Percentiles rank a stretch among this genome's conserved stretches.
These are phyloP conservation scores for Crithidia sp. DNA, from an alignment of 208 protist genomes.

Conservation along the genomic window DNA sequence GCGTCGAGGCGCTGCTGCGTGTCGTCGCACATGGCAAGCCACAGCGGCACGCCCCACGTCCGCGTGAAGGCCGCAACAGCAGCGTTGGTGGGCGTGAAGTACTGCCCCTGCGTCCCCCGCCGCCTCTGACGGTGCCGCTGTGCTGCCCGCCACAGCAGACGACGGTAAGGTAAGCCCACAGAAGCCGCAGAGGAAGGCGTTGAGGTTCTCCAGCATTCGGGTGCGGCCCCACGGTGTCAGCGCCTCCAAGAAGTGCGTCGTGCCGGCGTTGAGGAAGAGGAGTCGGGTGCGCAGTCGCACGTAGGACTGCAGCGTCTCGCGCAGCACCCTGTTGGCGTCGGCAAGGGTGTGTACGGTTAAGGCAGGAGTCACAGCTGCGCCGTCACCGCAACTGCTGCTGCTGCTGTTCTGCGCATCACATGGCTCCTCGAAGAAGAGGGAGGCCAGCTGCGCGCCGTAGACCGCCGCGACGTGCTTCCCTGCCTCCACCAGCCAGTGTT, in stretches of 20 bases:
- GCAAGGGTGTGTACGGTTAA: slow-evolving; percentile 20
- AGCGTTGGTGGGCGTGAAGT: slow-evolving; percentile 21
- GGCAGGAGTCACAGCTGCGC: neutral
- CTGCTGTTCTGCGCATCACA: neutral
- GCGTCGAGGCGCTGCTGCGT: slow-evolving; percentile 24
- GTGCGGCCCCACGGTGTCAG: slow-evolving; percentile 50
- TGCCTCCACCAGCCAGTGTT: slow-evolving; percentile 28
- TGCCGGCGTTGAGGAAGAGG: slow-evolving; percentile 53
- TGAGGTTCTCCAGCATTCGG: slow-evolving; percentile 36
- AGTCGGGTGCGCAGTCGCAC: slow-evolving; percentile 50
- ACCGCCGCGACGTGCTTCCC: slow-evolving; percentile 21
- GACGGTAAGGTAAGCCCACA: slow-evolving; percentile 14
- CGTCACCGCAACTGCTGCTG: neutral
- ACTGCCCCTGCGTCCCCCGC: slow-evolving; percentile 8
- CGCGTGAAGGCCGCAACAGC: slow-evolving; percentile 44
- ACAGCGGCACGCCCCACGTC: slow-evolving; percentile 70
- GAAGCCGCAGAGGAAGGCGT: slow-evolving; percentile 43
- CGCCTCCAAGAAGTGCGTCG: slow-evolving; percentile 49
- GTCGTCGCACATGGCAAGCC: slow-evolving; percentile 59
- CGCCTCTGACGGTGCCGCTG: neutral
- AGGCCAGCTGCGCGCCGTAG: slow-evolving; percentile 30
- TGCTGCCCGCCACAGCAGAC: neutral
- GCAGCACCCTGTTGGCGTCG: slow-evolving; percentile 53
- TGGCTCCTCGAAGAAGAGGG: slow-evolving; percentile 20
- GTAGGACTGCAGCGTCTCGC: slow-evolving; percentile 57